Percentiles rank a stretch among this genome's conserved stretches.
Evolutionary conservation across 805 yeast genomes (phyloP).

Genomic region (Kregervanrija delftensis): DNA sequence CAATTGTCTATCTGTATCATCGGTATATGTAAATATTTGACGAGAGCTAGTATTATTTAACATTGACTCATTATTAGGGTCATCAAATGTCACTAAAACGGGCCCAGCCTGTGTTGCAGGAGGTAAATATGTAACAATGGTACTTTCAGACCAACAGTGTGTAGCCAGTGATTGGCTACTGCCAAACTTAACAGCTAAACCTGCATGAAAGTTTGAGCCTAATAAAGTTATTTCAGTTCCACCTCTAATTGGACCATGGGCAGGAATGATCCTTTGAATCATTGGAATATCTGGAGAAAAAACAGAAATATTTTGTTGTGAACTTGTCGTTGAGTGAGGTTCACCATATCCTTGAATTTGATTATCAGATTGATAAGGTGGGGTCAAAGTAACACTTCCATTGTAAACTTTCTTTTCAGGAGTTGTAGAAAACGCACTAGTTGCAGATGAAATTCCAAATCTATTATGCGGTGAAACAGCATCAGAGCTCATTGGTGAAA

Average conservation of each 20-base stretch:
- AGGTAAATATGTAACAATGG: conserved; percentile 89
- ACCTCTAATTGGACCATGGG: conserved; percentile 93
- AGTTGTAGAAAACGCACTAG: conserved; percentile 26
- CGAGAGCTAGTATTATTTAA: conserved; percentile 24
- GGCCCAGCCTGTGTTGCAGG: conserved; percentile 89
- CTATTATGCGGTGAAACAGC: conserved; percentile 26
- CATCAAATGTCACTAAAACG: conserved; percentile 76
- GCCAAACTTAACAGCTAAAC: conserved; percentile 82
- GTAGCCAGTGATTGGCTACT: conserved; percentile 72
- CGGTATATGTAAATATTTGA: conserved; percentile 82
- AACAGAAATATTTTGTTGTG: too few relatives aligned
- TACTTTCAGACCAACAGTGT: conserved; percentile 93
- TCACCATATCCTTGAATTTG: not conserved
- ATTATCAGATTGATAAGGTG: not conserved
- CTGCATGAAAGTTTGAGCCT: conserved; percentile 82
- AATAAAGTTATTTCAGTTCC: conserved; percentile 91
- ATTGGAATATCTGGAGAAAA: conserved; percentile 33
- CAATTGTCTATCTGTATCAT: conserved; percentile 91
- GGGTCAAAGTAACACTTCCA: not conserved
- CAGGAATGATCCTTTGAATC: conserved; percentile 85
- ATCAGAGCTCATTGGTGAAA: conserved; percentile 27
- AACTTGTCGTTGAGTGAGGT: not conserved
- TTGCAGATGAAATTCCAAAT: conserved; percentile 23
- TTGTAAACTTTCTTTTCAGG: conserved; percentile 21
- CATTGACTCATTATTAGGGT: conserved; percentile 9